A percentile compares a stretch with the other conserved stretches of the same genome.
phyloP scores from a whole-genome alignment of 192 early-diverging fungal species.

The Borealophlyctis nickersoniae region DNA sequence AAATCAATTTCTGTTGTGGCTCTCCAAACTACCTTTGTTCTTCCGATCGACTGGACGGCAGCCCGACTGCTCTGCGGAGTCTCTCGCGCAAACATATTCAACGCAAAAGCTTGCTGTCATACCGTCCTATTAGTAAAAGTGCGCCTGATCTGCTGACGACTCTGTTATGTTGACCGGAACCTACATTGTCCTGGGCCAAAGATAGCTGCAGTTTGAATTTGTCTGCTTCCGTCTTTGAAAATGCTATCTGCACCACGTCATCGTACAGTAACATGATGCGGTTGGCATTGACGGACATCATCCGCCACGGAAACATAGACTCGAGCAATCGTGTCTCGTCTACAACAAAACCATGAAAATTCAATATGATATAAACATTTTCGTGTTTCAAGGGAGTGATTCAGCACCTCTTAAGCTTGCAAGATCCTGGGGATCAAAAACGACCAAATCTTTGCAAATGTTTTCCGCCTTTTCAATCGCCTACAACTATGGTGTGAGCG shows the following conservation, averaged over 20 bases:
- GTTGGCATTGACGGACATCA: background rate
- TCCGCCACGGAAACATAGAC: constrained; percentile 19
- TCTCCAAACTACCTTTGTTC: background rate
- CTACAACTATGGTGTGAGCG: no score
- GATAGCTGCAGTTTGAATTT: constrained; percentile 6
- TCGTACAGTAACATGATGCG: constrained; percentile 15
- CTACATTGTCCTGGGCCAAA: background rate
- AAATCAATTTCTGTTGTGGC: background rate
- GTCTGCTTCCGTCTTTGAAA: constrained; percentile 7
- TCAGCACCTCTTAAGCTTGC: constrained; percentile 12
- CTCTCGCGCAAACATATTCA: background rate
- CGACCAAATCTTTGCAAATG: constrained; percentile 19
- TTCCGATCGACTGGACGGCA: no score
- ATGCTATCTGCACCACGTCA: constrained; percentile 6
- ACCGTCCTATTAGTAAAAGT: background rate
- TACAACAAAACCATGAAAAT: constrained; percentile 4
- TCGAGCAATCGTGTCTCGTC: constrained; percentile 3
- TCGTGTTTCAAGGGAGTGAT: background rate
- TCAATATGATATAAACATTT: background rate
- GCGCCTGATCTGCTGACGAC: background rate
- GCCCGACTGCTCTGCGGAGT: background rate
- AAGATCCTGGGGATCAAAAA: constrained; percentile 29
- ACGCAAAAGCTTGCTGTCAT: background rate
- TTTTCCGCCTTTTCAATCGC: constrained; percentile 12
- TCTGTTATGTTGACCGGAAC: background rate